Evolutionary conservation across 1,284 basidiomycete genomes (phyloP).

Genomic region (Cutaneotrichosporon arboriforme): DNA sequence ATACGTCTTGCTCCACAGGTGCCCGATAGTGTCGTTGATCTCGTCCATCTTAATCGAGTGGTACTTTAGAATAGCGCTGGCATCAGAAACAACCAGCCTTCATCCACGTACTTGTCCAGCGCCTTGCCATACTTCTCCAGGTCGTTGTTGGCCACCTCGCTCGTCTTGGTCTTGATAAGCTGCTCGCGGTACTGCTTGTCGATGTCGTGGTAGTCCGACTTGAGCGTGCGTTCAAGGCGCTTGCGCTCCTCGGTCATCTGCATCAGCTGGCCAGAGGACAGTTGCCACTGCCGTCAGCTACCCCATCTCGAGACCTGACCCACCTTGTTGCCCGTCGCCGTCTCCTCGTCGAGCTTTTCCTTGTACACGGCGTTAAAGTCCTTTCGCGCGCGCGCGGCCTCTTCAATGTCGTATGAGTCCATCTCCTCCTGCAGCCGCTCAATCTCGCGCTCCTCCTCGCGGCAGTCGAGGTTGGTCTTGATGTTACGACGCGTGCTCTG

Average conservation of each 20-base stretch:
- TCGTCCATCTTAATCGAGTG: conserved; percentile 99
- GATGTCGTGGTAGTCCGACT: conserved; percentile 78
- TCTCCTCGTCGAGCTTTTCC: conserved; percentile 55
- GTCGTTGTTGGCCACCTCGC: conserved; percentile 90
- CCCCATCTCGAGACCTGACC: conserved; percentile 26
- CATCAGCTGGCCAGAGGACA: conserved; percentile 72
- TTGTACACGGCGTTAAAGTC: conserved; percentile 79
- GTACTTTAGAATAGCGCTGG: conserved; percentile 94
- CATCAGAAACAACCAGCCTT: neutral
- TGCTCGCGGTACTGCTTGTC: conserved; percentile 82
- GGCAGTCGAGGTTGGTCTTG: conserved; percentile 76
- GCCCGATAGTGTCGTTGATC: conserved; percentile 94
- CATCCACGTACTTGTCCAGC: conserved; percentile 68
- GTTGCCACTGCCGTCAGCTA: conserved; percentile 58
- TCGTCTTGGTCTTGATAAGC: conserved; percentile 92
- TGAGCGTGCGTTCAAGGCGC: conserved; percentile 64
- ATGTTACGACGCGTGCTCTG: conserved; percentile 67
- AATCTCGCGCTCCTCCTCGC: conserved; percentile 65
- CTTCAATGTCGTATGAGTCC: conserved; percentile 69
- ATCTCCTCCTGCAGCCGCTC: conserved; percentile 66
- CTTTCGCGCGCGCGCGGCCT: conserved; percentile 68
- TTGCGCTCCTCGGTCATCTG: conserved; percentile 67
- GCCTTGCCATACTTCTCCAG: conserved; percentile 97
- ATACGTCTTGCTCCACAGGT: conserved; percentile 98
- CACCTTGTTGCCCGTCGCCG: conserved; percentile 58